A percentile compares a stretch with the other conserved stretches of the same genome.
phyloP scores from a whole-genome alignment of 2,329 filamentous ascomycete genomes.

The Stachybotrys elegans region DNA sequence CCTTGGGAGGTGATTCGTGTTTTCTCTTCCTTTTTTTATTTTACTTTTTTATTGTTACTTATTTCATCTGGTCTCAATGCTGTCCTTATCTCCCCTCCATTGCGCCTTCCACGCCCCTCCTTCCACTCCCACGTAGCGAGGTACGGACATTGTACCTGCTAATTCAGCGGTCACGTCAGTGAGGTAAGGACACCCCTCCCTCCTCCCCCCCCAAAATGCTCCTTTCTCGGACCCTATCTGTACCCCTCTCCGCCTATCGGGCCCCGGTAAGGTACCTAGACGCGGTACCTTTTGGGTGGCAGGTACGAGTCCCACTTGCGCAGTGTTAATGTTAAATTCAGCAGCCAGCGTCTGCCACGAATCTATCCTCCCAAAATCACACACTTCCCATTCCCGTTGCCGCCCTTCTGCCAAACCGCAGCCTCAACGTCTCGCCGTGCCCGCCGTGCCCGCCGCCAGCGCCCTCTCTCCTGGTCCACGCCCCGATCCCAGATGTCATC shows the following conservation, averaged over 20 bases:
- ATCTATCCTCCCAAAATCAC: slow-evolving; percentile 26
- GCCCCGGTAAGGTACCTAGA: background rate
- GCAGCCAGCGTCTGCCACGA: slow-evolving; percentile 14
- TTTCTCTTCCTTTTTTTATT: too few species aligned
- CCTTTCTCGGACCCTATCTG: background rate
- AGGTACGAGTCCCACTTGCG: background rate
- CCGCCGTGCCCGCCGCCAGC: slow-evolving; percentile 10
- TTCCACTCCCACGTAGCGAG: too few species aligned
- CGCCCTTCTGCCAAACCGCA: slow-evolving; percentile 13
- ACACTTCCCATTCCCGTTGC: slow-evolving; percentile 7
- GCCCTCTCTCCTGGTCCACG: slow-evolving; percentile 4
- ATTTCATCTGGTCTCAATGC: too few species aligned
- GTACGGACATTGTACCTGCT: too few species aligned
- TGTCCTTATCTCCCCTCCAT: too few species aligned
- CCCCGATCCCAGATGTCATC: slow-evolving; percentile 43
- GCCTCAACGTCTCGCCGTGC: slow-evolving; percentile 11
- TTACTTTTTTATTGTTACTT: too few species aligned
- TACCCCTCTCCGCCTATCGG: background rate
- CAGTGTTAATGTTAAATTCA: slow-evolving; percentile 1
- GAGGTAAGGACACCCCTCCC: too few species aligned
- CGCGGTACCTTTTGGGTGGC: background rate
- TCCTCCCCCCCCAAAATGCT: background rate
- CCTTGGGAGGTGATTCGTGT: too few species aligned
- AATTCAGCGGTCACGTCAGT: too few species aligned
- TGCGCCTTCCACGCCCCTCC: too few species aligned